Evolutionary conservation across 805 yeast genomes (phyloP), one percentile per base, ranked within the genome.

Genomic region (Schwanniomyces pseudopolymorphus): DNA sequence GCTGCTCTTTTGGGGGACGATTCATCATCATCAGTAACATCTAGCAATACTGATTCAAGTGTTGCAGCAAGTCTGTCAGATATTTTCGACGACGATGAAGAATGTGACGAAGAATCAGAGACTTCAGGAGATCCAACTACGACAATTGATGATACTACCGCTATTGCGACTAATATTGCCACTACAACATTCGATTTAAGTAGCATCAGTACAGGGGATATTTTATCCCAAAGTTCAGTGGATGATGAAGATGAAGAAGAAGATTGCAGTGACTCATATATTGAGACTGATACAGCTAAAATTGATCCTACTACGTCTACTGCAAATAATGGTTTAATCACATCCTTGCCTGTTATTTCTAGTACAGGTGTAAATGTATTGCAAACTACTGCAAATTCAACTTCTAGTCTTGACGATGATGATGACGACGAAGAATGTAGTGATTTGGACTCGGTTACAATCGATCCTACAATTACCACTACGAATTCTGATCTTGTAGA

Each of bases 181-280:
- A 16, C 42, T 16, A 28, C 40, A 22, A 26, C 37, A 5, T 22
- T 45, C 27, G 40, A 28, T 6, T n/a, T 44, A 22, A 22, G 25
- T 27, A 25, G 9, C 13, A 11, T 33, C 17, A 17, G 39, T 31
- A 11, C 44, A 24, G 14, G n/a, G n/a, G 17, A 11, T 5, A 39
- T 8, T 22, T 22, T 8, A 5, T 22, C 25, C 25, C 25, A 22
- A 22, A 22, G 5, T 22, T 22, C 25, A 22, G 5, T 8, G 8
- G 42, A 50, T 40, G 59, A 53, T 36, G 56, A 52, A 33, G 56
- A 52, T 14, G 58, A 56, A 26, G 55, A 53, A 33, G 57, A 50
- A 26, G 60, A 54, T 16, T 38, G 47, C 20, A 39, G 42, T 16
- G 55, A 49, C 10, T 33, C 39, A 3, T 53, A 45, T 10, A 46